Conservation (phyloP, 2,329 filamentous ascomycete genomes). For the Ascochyta lentis region DNA sequence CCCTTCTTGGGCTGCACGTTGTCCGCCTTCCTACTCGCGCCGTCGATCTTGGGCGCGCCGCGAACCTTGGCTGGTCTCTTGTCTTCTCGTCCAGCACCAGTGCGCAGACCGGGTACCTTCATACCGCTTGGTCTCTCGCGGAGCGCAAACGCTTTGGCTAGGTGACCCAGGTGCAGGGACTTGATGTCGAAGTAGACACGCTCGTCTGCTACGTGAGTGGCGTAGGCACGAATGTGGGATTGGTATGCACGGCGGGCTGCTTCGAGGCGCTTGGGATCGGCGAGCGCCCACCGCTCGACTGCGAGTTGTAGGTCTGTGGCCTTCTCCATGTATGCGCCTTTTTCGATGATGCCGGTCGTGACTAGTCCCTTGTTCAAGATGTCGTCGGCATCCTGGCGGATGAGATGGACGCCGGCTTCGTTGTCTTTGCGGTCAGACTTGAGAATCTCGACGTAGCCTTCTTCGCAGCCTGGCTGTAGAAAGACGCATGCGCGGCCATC, state of each 20-base stretch:
- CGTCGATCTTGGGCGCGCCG: constrained; percentile 44
- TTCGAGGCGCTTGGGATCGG: constrained; percentile 74
- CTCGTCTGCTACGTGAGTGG: constrained; percentile 88
- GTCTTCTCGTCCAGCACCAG: constrained; percentile 48
- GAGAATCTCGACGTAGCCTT: constrained; percentile 83
- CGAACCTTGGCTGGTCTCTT: constrained; percentile 51
- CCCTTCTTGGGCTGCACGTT: constrained; percentile 25
- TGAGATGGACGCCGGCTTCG: constrained; percentile 65
- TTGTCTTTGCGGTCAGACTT: constrained; percentile 71
- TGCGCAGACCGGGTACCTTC: constrained; percentile 58
- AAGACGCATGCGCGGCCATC: constrained; percentile 88
- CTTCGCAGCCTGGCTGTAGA: constrained; percentile 87
- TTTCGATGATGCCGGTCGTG: constrained; percentile 44
- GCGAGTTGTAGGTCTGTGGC: constrained; percentile 73
- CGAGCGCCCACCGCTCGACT: constrained; percentile 69
- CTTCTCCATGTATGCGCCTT: constrained; percentile 67
- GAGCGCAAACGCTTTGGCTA: constrained; percentile 91
- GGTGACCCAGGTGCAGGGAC: constrained; percentile 86
- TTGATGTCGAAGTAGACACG: constrained; percentile 90
- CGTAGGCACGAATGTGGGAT: constrained; percentile 91
- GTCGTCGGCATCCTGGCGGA: constrained; percentile 68
- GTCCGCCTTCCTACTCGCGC: constrained; percentile 48
- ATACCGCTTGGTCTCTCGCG: constrained; percentile 89
- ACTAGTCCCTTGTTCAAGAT: constrained; percentile 70
- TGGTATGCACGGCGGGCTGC: constrained; percentile 86